Evolutionary conservation across 768 basidiomycete species (phyloP).

Genomic region (Rhodotorula diobovata): DNA sequence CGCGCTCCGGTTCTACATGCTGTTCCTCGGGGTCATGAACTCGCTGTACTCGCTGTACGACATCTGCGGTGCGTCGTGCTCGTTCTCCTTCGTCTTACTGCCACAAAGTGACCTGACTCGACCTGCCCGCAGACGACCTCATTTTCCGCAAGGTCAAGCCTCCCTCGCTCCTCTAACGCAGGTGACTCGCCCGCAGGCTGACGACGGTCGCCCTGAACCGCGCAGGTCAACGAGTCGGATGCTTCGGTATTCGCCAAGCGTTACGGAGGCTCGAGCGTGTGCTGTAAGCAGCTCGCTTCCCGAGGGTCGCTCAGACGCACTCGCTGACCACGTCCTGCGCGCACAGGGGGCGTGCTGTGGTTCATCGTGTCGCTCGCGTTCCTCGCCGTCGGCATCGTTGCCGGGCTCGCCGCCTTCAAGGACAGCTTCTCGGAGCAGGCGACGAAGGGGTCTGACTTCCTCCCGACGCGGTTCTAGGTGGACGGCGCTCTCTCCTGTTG

Average conservation of each 20-base stretch:
- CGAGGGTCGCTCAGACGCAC: background rate
- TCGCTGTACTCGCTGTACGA: slow-evolving; percentile 60
- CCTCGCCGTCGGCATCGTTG: slow-evolving; percentile 67
- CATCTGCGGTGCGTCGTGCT: slow-evolving; percentile 60
- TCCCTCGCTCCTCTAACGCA: background rate
- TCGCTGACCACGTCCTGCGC: background rate
- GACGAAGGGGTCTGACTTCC: slow-evolving; percentile 13
- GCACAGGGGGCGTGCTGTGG: slow-evolving; percentile 61
- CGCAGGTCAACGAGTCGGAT: slow-evolving; percentile 70
- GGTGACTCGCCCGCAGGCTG: background rate
- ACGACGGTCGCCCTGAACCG: background rate
- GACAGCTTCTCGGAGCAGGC: slow-evolving; percentile 28
- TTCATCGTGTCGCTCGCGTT: slow-evolving; percentile 67
- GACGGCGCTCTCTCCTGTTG: background rate
- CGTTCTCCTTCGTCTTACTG: no score
- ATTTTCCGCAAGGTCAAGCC: slow-evolving; percentile 55
- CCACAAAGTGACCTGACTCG: background rate
- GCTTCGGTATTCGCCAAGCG: slow-evolving; percentile 77
- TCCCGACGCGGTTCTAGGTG: slow-evolving; percentile 32
- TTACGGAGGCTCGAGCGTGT: slow-evolving; percentile 48
- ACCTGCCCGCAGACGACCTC: slow-evolving; percentile 51
- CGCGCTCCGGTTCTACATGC: slow-evolving; percentile 61
- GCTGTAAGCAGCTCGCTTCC: background rate
- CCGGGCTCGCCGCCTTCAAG: slow-evolving; percentile 40
- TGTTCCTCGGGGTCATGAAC: slow-evolving; percentile 37